Base-by-base conservation (phyloP, 345 rosid species). In the Eucalyptus pauciflora region DNA sequence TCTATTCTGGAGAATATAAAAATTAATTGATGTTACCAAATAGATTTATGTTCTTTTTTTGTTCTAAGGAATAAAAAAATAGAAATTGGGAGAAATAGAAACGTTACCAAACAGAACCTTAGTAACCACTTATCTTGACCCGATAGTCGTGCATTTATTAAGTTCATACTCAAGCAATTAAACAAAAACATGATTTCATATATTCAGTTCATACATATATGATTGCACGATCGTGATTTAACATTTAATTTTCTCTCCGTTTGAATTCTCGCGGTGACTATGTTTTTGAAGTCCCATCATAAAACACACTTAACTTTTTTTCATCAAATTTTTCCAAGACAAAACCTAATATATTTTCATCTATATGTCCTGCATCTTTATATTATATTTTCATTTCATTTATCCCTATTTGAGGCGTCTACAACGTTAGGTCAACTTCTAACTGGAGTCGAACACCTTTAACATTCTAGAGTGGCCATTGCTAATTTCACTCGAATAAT, bases 51-150 rank as follows among this genome's bases (percentile, higher is more conserved):
- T 52, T 52, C 5, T 52, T 3, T 7, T 52, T 52, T 52, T 16
- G 10, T 52, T 52, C 0, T 0, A 0, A 0, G 0, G 0, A 52
- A 52, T 0, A 52, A 52, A 52, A 52, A 0, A 52, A 52, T 0
- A 52, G 0, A 52, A 52, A 52, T 52, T 52, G 10, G 0, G 1
- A 7, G 1, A 52, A 52, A 18, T 0, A 52, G 0, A 18, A 52
- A 3, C 0, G 0, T 1, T 52, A 52, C 1, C 0, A 18, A 52
- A 18, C 0, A 52, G 2, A 52, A 10, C 0, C 0, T 18, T 7
- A 52, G 1, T 64, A 14, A n/a, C 11, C 41, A 64, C 18, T 33
- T 14, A 7, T 64, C 76, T 64, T 62, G 33, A 13, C 31, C 3
- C 1, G 0, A 64, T 16, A n/a, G 31, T 27, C 0, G 8, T 27